A percentile compares a stretch with the other conserved stretches of the same genome.
Evolutionary conservation across 768 basidiomycete species (phyloP).

Genomic region (Rhizopogon sp.): DNA sequence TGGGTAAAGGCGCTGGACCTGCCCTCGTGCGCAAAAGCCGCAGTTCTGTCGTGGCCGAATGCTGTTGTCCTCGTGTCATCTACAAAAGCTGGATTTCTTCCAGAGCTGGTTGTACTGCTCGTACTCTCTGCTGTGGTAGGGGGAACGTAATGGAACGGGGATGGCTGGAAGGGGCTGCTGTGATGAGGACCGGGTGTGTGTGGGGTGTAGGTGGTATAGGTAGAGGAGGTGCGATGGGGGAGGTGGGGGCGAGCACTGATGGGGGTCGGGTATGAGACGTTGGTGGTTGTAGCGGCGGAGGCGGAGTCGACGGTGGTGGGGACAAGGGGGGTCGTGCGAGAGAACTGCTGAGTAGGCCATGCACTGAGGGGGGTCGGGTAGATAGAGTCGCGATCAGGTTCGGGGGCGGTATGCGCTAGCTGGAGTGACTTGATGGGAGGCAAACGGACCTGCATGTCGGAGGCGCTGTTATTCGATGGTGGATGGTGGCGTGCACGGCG

Average conservation of each 20-base stretch:
- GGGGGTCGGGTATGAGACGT: slow-evolving; percentile 2
- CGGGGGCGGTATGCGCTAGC: slow-evolving; percentile 7
- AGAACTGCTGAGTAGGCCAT: slow-evolving; percentile 11
- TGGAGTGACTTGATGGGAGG: slow-evolving; percentile 16
- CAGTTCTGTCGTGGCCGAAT: slow-evolving; percentile 15
- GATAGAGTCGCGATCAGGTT: slow-evolving; percentile 13
- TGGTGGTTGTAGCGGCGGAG: background rate
- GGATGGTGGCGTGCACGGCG: background rate
- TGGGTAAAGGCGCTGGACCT: slow-evolving; percentile 14
- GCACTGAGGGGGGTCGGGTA: slow-evolving; percentile 14
- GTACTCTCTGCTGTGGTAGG: slow-evolving; percentile 17
- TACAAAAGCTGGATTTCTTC: slow-evolving; percentile 7
- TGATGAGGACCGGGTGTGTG: slow-evolving; percentile 16
- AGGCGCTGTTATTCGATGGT: no score
- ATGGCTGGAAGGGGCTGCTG: slow-evolving; percentile 8
- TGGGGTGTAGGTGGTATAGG: slow-evolving; percentile 16
- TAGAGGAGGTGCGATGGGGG: slow-evolving; percentile 12
- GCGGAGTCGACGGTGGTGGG: slow-evolving; percentile 8
- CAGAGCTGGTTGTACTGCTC: slow-evolving; percentile 14
- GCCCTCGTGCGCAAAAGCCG: slow-evolving; percentile 17
- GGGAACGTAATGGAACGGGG: slow-evolving; percentile 14
- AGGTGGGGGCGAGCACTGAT: slow-evolving; percentile 9
- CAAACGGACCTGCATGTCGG: background rate
- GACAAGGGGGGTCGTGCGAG: slow-evolving; percentile 23
- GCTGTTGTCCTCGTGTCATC: slow-evolving; percentile 15